phyloP scores from a whole-genome alignment of 2,329 filamentous ascomycete genomes.

The Penicillium sp. region DNA sequence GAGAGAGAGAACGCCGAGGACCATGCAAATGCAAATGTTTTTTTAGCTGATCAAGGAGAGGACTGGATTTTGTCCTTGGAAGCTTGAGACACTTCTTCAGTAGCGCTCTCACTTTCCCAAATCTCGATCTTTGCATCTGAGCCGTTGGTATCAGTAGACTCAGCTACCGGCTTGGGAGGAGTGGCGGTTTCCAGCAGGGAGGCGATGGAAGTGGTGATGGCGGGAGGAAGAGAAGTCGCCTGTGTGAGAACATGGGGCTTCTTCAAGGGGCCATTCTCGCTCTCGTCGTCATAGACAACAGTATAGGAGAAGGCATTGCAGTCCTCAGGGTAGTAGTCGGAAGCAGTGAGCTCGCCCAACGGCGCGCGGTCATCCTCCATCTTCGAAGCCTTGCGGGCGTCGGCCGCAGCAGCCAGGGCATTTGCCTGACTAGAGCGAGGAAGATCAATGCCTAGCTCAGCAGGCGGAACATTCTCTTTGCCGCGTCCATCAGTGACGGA shows the following conservation, averaged over 20 bases:
- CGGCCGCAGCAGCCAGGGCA: conserved; percentile 18
- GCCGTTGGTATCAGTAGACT: conserved; percentile 50
- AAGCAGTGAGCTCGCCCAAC: conserved; percentile 64
- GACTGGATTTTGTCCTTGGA: conserved; percentile 1
- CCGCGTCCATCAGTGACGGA: conserved; percentile 58
- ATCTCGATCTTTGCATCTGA: conserved; percentile 37
- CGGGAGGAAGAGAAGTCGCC: conserved; percentile 12
- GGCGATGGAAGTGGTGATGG: conserved; percentile 28
- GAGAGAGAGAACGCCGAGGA: conserved; percentile 8
- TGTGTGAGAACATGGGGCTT: conserved; percentile 16
- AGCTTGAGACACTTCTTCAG: conserved; percentile 47
- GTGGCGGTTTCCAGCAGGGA: conserved; percentile 23
- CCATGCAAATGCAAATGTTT: conserved; percentile 19
- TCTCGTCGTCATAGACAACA: conserved; percentile 61
- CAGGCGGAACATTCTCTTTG: conserved; percentile 91
- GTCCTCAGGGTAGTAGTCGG: conserved; percentile 66
- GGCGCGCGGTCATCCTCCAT: conserved; percentile 64
- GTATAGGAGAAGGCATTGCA: conserved; percentile 63
- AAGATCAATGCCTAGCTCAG: conserved; percentile 58
- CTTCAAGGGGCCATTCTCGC: conserved; percentile 15
- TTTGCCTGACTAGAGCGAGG: conserved; percentile 37
- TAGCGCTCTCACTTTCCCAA: conserved; percentile 50
- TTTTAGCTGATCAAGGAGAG: not conserved
- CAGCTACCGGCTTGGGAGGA: conserved; percentile 33
- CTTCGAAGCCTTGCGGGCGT: conserved; percentile 52